phyloP scores from a whole-genome alignment of 805 yeast genomes.

The Wickerhamiella spandovensis region DNA sequence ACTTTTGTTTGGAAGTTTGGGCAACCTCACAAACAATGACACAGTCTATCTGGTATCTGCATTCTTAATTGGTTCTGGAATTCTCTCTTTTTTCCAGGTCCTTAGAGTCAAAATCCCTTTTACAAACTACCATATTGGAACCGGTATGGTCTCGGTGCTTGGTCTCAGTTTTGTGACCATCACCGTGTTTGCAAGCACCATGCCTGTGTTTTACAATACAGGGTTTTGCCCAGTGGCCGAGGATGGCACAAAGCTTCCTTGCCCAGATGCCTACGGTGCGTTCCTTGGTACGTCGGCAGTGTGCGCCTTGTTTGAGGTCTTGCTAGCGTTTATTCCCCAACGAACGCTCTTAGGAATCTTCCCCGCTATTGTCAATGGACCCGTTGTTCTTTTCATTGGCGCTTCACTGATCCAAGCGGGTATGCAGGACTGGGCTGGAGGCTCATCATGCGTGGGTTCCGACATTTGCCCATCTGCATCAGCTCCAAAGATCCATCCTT shows the following conservation, averaged over 20 bases:
- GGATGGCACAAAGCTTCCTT: slow-evolving; percentile 56
- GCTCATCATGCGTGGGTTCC: slow-evolving; percentile 36
- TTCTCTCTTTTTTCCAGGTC: slow-evolving; percentile 62
- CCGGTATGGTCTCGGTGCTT: slow-evolving; percentile 79
- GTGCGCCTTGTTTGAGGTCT: slow-evolving; percentile 63
- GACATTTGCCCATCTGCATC: slow-evolving; percentile 33
- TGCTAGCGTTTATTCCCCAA: slow-evolving; percentile 68
- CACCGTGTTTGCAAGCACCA: slow-evolving; percentile 60
- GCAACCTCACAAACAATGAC: slow-evolving; percentile 38
- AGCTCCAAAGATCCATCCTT: slow-evolving; percentile 42
- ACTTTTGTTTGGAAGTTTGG: slow-evolving; percentile 49
- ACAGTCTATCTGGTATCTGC: slow-evolving; percentile 60
- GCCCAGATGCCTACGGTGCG: slow-evolving; percentile 85
- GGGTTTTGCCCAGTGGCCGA: slow-evolving; percentile 54
- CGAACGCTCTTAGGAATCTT: slow-evolving; percentile 53
- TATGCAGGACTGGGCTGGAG: slow-evolving; percentile 79
- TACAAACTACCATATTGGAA: slow-evolving; percentile 70
- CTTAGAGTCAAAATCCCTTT: slow-evolving; percentile 63
- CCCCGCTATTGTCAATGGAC: slow-evolving; percentile 89
- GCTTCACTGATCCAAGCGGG: slow-evolving; percentile 55
- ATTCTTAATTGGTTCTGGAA: slow-evolving; percentile 54
- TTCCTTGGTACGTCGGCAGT: slow-evolving; percentile 64
- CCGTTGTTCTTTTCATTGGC: slow-evolving; percentile 81
- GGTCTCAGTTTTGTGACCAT: slow-evolving; percentile 88
- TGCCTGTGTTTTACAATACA: slow-evolving; percentile 65